Conservation (phyloP, 495 filamentous ascomycete genomes). For the Ramalina peruviana region DNA sequence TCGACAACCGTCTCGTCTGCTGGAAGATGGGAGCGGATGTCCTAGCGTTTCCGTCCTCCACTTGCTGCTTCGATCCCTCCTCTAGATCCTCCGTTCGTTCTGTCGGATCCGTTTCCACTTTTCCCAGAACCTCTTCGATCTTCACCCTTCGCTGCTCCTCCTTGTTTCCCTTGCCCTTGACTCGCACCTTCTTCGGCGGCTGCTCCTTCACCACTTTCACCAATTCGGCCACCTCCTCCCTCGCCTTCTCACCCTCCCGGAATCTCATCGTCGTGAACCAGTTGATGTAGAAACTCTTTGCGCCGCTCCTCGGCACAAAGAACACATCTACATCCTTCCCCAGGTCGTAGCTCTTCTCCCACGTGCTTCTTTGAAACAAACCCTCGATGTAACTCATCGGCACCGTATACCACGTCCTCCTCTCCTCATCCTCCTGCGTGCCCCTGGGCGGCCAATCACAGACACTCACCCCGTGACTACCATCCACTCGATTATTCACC, state of each 20-base stretch:
- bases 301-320: conserved; percentile 11
- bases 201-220: conserved; percentile 4
- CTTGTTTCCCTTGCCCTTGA: conserved; percentile 2
- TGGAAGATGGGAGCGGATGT: neutral
- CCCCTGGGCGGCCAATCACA: conserved; percentile 12
- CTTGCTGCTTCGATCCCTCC: too few species aligned
- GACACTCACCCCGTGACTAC: conserved; percentile 10
- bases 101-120: too few species aligned
- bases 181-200: conserved; percentile 12
- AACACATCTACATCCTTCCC: conserved; percentile 3
- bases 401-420: conserved; percentile 11
- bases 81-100: too few species aligned
- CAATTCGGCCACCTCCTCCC: conserved; percentile 8
- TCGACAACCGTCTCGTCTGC: neutral
- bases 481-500: conserved; percentile 12
- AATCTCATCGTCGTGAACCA: conserved; percentile 14
- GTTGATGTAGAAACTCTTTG: conserved; percentile 11
- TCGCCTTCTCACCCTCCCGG: conserved; percentile 5
- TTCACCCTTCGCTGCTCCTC: conserved; percentile 4
- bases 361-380: conserved; percentile 13
- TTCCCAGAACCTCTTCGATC: conserved; percentile 5
- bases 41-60: too few species aligned
- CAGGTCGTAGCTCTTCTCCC: conserved; percentile 7
- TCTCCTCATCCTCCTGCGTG: conserved; percentile 4
- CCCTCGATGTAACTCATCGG: conserved; percentile 14